These are phyloP conservation scores for Trichoderma breve DNA, from an alignment of 2,329 filamentous ascomycete genomes.

Conservation along the genomic window DNA sequence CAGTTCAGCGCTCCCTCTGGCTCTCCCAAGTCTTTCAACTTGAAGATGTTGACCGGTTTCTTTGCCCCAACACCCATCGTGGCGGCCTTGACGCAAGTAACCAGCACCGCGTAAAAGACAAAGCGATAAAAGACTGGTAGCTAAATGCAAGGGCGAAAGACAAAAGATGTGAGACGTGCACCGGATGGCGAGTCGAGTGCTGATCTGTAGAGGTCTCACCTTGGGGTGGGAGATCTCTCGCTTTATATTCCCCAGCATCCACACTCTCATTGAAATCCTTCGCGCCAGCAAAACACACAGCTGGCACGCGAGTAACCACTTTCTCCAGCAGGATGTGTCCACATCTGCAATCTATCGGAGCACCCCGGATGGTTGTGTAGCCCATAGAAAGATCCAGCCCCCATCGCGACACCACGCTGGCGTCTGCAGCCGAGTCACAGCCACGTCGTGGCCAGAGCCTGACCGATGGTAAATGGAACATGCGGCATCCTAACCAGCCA, in stretches of 20 bases:
- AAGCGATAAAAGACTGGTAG: neutral
- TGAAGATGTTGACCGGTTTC: conserved; percentile 63
- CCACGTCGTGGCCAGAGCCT: neutral
- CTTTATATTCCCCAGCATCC: neutral
- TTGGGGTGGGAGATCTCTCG: neutral
- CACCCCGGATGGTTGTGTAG: neutral
- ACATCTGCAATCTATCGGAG: neutral
- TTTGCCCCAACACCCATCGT: conserved; percentile 52
- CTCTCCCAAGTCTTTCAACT: conserved; percentile 60
- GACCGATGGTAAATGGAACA: neutral
- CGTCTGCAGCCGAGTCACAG: neutral
- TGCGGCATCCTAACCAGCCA: neutral
- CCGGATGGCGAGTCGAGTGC: neutral
- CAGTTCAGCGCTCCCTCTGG: conserved; percentile 73
- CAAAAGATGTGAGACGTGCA: neutral
- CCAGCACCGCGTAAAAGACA: neutral
- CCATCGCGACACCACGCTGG: neutral
- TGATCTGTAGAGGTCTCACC: neutral
- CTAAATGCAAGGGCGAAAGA: neutral
- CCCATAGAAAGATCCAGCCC: neutral
- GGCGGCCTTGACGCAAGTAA: conserved; percentile 2
- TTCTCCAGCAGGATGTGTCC: neutral
- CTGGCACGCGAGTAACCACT: neutral
- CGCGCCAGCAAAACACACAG: neutral
- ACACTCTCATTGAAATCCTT: neutral